Base-by-base conservation (phyloP, 768 basidiomycete genomes). In the Thelephora aurantiotincta region DNA sequence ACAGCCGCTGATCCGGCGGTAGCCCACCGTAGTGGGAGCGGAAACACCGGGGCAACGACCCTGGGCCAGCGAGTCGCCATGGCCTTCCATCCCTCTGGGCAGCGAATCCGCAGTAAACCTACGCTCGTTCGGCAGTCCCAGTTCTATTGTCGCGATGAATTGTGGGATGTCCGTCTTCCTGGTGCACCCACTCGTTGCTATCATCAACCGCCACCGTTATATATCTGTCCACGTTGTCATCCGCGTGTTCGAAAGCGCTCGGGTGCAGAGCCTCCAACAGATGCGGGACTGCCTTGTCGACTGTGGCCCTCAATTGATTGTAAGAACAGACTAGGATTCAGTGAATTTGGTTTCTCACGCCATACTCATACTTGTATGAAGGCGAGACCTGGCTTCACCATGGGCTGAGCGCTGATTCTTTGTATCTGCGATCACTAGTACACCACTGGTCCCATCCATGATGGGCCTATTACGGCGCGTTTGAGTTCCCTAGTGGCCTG, bases 21-120 rank as follows among this genome's bases (percentile, higher is more conserved):
- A 0, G 53, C 58, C 66, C 62, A 66, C 46, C 65, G 65, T 18
- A 67, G 22, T 7, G 47, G 48, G 19, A 67, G 35, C 7, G 63
- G 46, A 35, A 61, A 54, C 9, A 58, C 1, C 1, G 64, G 60
- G 16, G 65, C 64, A 11, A 62, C 33, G 14, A 57, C 14, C 36
- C n/a, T 60, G 26, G 1, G 60, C 13, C 16, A 13, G 14, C 14
- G 14, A 37, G 14, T 19, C 36, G 36, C 19, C 36, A 14, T 2
- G 14, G 19, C 19, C 36, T 37, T 19, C 19, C 36, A 3, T 14
- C 36, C 14, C 19, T 2, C 36, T 14, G 19, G 2, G 36, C 19
- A 37, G 36, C 3, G 19, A 14, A 37, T 5, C 36, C 36, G 36
- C 36, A 37, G 22, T 44, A 44, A 2, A 41, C 1, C 55, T 56